phyloP scores from a whole-genome alignment of 2,329 filamentous ascomycete species.

The Monosporascus sp. region DNA sequence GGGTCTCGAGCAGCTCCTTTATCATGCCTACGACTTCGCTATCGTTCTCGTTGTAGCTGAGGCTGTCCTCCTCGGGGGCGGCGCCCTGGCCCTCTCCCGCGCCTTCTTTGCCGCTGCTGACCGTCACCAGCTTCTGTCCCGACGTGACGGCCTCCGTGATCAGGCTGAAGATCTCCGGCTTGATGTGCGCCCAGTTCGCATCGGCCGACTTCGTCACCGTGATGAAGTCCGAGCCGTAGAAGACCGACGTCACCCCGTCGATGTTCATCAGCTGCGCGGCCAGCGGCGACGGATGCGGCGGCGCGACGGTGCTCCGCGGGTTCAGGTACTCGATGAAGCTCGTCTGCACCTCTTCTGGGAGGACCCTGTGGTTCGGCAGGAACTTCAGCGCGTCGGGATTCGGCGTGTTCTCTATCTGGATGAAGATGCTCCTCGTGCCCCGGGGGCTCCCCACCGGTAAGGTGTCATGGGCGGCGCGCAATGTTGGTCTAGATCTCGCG shows the following conservation, averaged over 20 bases:
- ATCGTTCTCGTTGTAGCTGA: slow-evolving; percentile 85
- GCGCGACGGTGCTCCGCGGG: slow-evolving; percentile 80
- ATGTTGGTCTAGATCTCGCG: slow-evolving; percentile 19
- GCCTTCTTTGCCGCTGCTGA: slow-evolving; percentile 55
- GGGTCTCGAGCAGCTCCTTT: slow-evolving; percentile 91
- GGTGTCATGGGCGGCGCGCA: slow-evolving; percentile 3
- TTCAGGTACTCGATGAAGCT: slow-evolving; percentile 89
- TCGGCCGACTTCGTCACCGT: slow-evolving; percentile 88
- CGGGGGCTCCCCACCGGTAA: slow-evolving; percentile 18
- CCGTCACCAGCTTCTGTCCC: slow-evolving; percentile 75
- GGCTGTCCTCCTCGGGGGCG: slow-evolving; percentile 56
- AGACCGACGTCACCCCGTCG: slow-evolving; percentile 90
- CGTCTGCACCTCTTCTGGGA: slow-evolving; percentile 67
- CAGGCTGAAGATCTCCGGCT: slow-evolving; percentile 89
- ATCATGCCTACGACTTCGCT: slow-evolving; percentile 97
- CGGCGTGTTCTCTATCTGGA: slow-evolving; percentile 91
- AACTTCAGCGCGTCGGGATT: slow-evolving; percentile 98
- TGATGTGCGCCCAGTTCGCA: slow-evolving; percentile 89
- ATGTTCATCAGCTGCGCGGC: slow-evolving; percentile 88
- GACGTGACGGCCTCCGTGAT: slow-evolving; percentile 90
- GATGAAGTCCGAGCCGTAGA: slow-evolving; percentile 94
- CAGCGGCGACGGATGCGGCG: slow-evolving; percentile 85
- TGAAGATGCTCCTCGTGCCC: slow-evolving; percentile 77
- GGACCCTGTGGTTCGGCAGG: slow-evolving; percentile 79
- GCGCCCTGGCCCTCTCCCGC: slow-evolving; percentile 32